phyloP scores from a whole-genome alignment of 768 basidiomycete species.

The Kondoa subrosea region DNA sequence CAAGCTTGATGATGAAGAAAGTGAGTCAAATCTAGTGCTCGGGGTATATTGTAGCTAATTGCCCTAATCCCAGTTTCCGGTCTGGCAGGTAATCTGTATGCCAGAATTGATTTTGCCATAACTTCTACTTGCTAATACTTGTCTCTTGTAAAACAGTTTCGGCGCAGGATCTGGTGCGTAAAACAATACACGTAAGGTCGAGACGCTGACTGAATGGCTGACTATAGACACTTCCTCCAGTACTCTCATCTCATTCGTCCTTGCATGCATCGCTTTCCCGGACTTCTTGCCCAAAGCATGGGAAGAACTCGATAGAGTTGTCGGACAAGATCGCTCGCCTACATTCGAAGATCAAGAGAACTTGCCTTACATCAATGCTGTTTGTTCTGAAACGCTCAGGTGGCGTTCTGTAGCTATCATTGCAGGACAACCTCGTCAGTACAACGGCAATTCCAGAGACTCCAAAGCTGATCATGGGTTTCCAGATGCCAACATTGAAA shows the following conservation, averaged over 20 bases:
- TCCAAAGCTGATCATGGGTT: no score
- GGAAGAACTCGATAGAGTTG: slow-evolving; percentile 19
- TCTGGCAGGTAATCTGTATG: slow-evolving; percentile 1
- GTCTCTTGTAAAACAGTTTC: no score
- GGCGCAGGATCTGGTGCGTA: neutral
- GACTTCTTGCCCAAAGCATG: slow-evolving; percentile 11
- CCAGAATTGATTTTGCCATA: slow-evolving; percentile 15
- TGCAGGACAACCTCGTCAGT: slow-evolving; percentile 19
- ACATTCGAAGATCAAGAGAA: slow-evolving; percentile 12
- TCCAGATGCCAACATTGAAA: slow-evolving; percentile 15
- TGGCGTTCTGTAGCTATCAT: slow-evolving; percentile 22
- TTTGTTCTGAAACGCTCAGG: slow-evolving; percentile 18
- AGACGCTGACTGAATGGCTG: no score
- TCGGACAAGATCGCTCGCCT: slow-evolving; percentile 15
- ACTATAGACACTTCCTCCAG: slow-evolving; percentile 22
- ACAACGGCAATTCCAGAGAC: no score
- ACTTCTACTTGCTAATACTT: no score
- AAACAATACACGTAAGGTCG: no score
- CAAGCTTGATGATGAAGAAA: neutral
- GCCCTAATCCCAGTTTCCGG: neutral
- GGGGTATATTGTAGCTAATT: no score
- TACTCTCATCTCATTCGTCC: slow-evolving; percentile 18
- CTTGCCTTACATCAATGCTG: slow-evolving; percentile 21
- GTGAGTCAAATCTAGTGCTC: neutral
- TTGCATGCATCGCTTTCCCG: slow-evolving; percentile 18